Evolutionary conservation across 2,329 filamentous ascomycete genomes (phyloP), one percentile per base, ranked within the genome.

Genomic region (Penicillium sp.): DNA sequence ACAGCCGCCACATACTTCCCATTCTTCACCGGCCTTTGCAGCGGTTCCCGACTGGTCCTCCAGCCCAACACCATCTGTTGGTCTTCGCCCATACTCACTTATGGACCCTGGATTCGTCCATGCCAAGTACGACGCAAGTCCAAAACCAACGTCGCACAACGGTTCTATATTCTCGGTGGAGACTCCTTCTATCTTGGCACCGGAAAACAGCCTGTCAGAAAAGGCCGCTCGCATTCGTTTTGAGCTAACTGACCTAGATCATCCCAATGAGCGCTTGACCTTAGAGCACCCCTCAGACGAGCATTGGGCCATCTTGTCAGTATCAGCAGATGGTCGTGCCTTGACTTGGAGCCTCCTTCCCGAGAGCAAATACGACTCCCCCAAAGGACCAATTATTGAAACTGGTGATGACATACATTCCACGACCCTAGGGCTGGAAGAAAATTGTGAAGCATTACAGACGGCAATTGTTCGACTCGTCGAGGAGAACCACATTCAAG

Each of bases 401-500:
- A 84, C 79, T 11, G 67, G 66, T 2, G 70, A 75, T 34, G 68
- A 70, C 11, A 45, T 56, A 18, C 60, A 58, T n/a, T 65, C 66
- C 30, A 62, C 61, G 11, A 59, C 59, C 10, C 64, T 77, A 0
- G 87, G 88, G 44, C 74, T 89, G 3, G 84, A 88, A 66, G 88
- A 87, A 59, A 87, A 90, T 62, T 90, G 91, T 58, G 87, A 90
- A 63, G 86, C 88, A 55, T 72, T 95, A 3, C 85, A 91, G 50
- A 84, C 89, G 52, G 88, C 88, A 0, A 88, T 95, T 45, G 72
- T 89, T 51, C 90, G 87, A 64, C 76, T 95, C 4, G 86, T 93
- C 0, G 82, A 89, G 61, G 88, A 95, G 55, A 91, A 87, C 53
- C 88, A 93, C 61, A 87, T 90, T 36, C 85, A 87, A 0, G 82